Evolutionary conservation across 495 filamentous ascomycete genomes (phyloP), one percentile per base, ranked within the genome.

Genomic region (Penicillium daleae): DNA sequence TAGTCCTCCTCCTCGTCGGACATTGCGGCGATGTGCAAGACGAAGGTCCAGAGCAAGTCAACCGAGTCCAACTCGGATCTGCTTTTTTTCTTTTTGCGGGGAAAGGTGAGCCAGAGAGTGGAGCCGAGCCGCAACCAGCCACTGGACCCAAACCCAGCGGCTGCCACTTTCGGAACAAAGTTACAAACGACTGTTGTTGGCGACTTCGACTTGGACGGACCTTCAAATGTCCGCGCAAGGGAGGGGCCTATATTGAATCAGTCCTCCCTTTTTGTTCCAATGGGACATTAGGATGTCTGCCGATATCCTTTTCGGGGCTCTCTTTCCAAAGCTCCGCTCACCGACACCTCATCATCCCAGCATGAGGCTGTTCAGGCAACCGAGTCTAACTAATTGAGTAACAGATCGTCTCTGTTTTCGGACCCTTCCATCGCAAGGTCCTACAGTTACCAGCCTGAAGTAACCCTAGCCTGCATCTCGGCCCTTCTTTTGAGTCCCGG

Each of bases 1-100:
- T 89, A 89, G 67, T 89, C 87, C 9, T 89, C 86, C 64, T 86
- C 82, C 24, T 85, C 85, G 33, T 63, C 46, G 17, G 71, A 49
- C 72, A 75, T 71, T 52, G 17, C 57, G 63, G 51, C 26, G 50
- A 48, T 44, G 51, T n/a, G 10, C 35, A 31, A n/a, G 29, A 56
- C 13, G 17, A 26, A 24, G 31, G 21, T 27, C 62, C 15, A 12
- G 12, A 15, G 5, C 15, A 15, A 39, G 35, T 12, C 1, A 33
- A 10, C 13, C 33, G 33, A 12, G 32, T 2, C 9, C 9, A 12
- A 13, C 13, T 9, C 31, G 13, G 42, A 44, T 46, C 40, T 32
- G 35, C 17, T 65, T 21, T 42, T 13, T 66, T 26, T 42, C 13
- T 66, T 63, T 68, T 71, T 71, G 69, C 69, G 69, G 69, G 69